Conservation (phyloP, 345 rosid species). For the Melaleuca quinquenervia region DNA sequence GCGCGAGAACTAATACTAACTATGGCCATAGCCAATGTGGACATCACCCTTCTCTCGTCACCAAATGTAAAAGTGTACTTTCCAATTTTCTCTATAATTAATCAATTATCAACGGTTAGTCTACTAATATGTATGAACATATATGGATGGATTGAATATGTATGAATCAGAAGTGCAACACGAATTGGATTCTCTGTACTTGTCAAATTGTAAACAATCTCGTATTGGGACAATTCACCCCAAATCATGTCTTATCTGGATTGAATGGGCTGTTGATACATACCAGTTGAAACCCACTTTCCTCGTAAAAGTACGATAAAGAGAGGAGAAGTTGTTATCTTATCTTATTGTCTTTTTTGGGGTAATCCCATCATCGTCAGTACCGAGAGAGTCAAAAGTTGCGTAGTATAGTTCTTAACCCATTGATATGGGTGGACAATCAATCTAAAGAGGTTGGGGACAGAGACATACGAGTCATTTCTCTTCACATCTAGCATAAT, state of each 20-base stretch:
- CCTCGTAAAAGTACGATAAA: not conserved
- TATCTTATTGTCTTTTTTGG: not conserved
- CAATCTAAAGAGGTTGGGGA: not conserved
- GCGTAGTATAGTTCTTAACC: not conserved
- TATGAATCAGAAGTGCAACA: not conserved
- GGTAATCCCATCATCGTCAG: not conserved
- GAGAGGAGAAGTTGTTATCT: not conserved
- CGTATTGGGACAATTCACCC: not conserved
- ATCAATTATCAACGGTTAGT: not conserved
- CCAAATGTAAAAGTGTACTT: not conserved
- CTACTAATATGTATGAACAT: no score
- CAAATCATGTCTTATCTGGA: not conserved
- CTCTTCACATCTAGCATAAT: not conserved
- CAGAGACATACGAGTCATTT: not conserved
- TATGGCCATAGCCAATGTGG: not conserved
- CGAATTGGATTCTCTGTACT: not conserved
- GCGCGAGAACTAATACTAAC: not conserved
- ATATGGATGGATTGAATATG: not conserved
- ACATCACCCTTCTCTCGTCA: not conserved
- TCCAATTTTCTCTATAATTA: not conserved
- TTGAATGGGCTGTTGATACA: not conserved
- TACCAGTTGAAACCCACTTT: not conserved
- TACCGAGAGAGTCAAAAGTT: not conserved
- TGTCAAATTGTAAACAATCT: not conserved
- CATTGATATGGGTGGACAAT: rapidly evolving